Percentiles rank a stretch among this genome's conserved stretches.
phyloP scores from a whole-genome alignment of 148 eudicot genomes.

The Persicaria maculosa region DNA sequence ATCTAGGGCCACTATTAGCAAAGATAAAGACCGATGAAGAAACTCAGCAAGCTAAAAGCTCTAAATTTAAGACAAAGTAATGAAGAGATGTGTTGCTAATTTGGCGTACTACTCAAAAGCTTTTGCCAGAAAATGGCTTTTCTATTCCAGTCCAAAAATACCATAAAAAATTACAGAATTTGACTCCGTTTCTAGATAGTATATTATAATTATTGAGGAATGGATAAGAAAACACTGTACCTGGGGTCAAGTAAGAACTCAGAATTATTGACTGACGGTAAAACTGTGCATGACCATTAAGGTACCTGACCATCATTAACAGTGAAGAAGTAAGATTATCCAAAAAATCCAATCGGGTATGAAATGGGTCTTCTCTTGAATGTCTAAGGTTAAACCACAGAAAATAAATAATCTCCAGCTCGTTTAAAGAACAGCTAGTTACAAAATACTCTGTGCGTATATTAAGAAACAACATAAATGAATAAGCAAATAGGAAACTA shows the following conservation, averaged over 20 bases:
- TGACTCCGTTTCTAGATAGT: not conserved
- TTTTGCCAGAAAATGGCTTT: too few species aligned
- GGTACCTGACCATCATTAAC: slow-evolving; percentile 44
- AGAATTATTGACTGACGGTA: slow-evolving; percentile 87
- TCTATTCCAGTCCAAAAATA: too few species aligned
- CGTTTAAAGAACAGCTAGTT: not conserved
- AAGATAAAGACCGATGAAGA: too few species aligned
- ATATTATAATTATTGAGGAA: not conserved
- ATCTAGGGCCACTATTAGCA: too few species aligned
- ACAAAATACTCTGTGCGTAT: not conserved
- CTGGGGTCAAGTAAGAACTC: slow-evolving; percentile 72
- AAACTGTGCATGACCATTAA: slow-evolving; percentile 68
- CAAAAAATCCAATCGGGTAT: not conserved
- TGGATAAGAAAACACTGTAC: slow-evolving; percentile 28
- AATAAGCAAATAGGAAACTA: not conserved
- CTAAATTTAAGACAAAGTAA: too few species aligned
- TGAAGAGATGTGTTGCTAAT: too few species aligned
- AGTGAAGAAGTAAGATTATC: not conserved
- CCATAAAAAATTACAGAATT: not conserved
- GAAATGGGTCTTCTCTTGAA: not conserved
- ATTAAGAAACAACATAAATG: not conserved
- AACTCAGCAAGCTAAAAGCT: too few species aligned
- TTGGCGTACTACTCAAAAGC: too few species aligned
- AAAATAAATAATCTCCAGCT: too few species aligned
- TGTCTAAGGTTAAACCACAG: not conserved